A percentile compares a stretch with the other conserved stretches of the same genome.
These are phyloP conservation scores for Baudoinia panamericana DNA, from an alignment of 495 filamentous ascomycete genomes.

Conservation along the genomic window DNA sequence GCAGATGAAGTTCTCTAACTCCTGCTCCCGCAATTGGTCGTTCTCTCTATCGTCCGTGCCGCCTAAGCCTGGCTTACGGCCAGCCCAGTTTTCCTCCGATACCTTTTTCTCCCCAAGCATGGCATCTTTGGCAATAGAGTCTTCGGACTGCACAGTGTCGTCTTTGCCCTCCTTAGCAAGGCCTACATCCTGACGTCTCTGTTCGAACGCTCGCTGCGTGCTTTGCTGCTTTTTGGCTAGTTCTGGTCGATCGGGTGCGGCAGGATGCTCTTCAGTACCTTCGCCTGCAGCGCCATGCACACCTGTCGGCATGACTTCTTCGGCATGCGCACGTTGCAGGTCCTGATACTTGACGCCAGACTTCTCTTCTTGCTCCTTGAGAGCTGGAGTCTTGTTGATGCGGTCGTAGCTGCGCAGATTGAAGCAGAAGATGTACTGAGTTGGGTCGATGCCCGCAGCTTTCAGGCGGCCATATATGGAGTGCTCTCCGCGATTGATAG, in stretches of 20 bases:
- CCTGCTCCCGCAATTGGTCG: slow-evolving; percentile 48
- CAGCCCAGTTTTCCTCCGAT: slow-evolving; percentile 45
- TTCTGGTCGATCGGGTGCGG: slow-evolving; percentile 26
- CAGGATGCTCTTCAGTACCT: slow-evolving; percentile 4
- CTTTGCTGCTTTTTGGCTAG: slow-evolving; percentile 1
- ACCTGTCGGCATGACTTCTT: slow-evolving; percentile 67
- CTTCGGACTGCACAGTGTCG: slow-evolving; percentile 37
- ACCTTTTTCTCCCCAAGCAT: slow-evolving; percentile 59
- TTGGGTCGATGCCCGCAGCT: slow-evolving; percentile 67
- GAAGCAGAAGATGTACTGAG: slow-evolving; percentile 76
- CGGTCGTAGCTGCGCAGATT: slow-evolving; percentile 84
- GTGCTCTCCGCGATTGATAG: slow-evolving; percentile 77
- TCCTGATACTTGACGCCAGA: slow-evolving; percentile 74
- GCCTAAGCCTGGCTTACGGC: background rate
- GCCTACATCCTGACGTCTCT: slow-evolving; percentile 34
- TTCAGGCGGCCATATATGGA: slow-evolving; percentile 73
- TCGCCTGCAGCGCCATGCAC: slow-evolving; percentile 40
- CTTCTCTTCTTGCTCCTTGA: slow-evolving; percentile 57
- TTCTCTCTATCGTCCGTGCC: slow-evolving; percentile 34
- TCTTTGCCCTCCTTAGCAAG: slow-evolving; percentile 25
- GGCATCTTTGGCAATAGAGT: slow-evolving; percentile 65
- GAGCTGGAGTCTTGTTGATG: slow-evolving; percentile 60
- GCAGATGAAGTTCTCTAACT: slow-evolving; percentile 78
- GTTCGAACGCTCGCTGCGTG: slow-evolving; percentile 55
- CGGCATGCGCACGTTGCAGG: slow-evolving; percentile 71